Evolutionary conservation across 2,329 filamentous ascomycete genomes (phyloP).

Genomic region (Harringtonia aguacate): DNA sequence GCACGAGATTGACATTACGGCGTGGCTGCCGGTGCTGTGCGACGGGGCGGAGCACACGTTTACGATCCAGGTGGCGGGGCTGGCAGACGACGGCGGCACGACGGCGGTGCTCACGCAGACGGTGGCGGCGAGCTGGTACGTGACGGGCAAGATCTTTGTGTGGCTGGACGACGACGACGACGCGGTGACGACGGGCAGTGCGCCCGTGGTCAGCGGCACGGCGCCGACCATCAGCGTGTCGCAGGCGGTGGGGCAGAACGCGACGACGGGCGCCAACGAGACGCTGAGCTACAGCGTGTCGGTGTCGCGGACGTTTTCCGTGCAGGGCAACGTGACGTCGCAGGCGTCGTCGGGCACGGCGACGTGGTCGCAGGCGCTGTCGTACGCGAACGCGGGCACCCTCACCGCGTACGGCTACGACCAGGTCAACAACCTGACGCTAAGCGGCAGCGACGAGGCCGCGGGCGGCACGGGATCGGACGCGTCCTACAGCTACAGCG

Average conservation of each 20-base stretch:
- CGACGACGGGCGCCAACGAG: slow-evolving; percentile 45
- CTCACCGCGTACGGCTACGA: slow-evolving; percentile 22
- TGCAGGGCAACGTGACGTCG: slow-evolving; percentile 41
- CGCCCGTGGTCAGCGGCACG: slow-evolving; percentile 16
- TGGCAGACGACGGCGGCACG: slow-evolving; percentile 43
- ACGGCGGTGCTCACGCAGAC: slow-evolving; percentile 36
- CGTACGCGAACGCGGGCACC: slow-evolving; percentile 41
- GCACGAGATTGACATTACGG: slow-evolving; percentile 72
- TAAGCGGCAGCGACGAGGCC: slow-evolving; percentile 17
- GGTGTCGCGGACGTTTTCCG: slow-evolving; percentile 42
- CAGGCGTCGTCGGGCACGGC: slow-evolving; percentile 24
- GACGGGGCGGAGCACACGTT: slow-evolving; percentile 57
- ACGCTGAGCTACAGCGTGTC: slow-evolving; percentile 48
- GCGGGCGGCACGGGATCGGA: background rate
- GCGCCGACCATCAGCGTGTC: slow-evolving; percentile 28
- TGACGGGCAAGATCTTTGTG: slow-evolving; percentile 73
- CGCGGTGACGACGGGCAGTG: slow-evolving; percentile 37
- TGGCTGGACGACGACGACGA: slow-evolving; percentile 48
- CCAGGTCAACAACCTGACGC: slow-evolving; percentile 30
- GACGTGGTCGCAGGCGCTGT: slow-evolving; percentile 48
- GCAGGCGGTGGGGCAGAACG: slow-evolving; percentile 31
- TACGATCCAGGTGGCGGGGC: slow-evolving; percentile 54
- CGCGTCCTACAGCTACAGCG: slow-evolving; percentile 20
- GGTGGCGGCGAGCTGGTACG: slow-evolving; percentile 59
- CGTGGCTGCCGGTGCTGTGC: slow-evolving; percentile 60